Evolutionary conservation across 106 monocot genomes (phyloP).

Genomic region (Vanilla planifolia): DNA sequence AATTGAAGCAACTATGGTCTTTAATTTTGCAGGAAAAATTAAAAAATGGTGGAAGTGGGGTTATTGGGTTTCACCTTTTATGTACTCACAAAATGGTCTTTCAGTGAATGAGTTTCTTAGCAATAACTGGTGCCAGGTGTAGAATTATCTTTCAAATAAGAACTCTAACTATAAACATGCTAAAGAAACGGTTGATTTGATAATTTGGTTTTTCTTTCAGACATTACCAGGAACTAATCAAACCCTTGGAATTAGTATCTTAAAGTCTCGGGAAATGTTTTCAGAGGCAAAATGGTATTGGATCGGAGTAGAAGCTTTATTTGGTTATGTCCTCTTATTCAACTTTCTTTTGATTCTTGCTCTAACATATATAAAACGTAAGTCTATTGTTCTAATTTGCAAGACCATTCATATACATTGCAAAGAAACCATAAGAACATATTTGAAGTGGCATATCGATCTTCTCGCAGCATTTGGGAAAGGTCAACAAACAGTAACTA

Average conservation of each 20-base stretch:
- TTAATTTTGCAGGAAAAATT: constrained; percentile 27
- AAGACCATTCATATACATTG: background rate
- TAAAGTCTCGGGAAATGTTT: constrained; percentile 59
- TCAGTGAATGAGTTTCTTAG: constrained; percentile 47
- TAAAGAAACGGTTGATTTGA: background rate
- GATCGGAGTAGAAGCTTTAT: constrained; percentile 54
- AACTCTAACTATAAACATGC: background rate
- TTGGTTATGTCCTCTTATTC: constrained; percentile 57
- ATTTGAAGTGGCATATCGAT: background rate
- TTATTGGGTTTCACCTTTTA: constrained; percentile 54
- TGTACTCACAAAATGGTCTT: constrained; percentile 48
- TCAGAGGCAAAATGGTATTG: constrained; percentile 70
- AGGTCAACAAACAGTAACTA: constrained; percentile 28
- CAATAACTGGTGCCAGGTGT: constrained; percentile 38
- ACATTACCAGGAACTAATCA: constrained; percentile 6
- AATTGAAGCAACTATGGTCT: constrained; percentile 13
- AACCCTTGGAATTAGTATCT: constrained; percentile 36
- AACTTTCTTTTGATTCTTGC: constrained; percentile 44
- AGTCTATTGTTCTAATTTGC: constrained; percentile 9
- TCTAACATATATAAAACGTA: constrained; percentile 61
- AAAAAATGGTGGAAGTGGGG: constrained; percentile 76
- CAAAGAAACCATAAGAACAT: background rate
- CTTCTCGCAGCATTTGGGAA: constrained; percentile 39
- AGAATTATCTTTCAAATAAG: background rate
- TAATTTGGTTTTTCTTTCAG: background rate